A percentile compares a stretch with the other conserved stretches of the same genome.
These are phyloP conservation scores for Kodamaea nitidulidarum DNA, from an alignment of 805 yeast genomes.

Conservation along the genomic window DNA sequence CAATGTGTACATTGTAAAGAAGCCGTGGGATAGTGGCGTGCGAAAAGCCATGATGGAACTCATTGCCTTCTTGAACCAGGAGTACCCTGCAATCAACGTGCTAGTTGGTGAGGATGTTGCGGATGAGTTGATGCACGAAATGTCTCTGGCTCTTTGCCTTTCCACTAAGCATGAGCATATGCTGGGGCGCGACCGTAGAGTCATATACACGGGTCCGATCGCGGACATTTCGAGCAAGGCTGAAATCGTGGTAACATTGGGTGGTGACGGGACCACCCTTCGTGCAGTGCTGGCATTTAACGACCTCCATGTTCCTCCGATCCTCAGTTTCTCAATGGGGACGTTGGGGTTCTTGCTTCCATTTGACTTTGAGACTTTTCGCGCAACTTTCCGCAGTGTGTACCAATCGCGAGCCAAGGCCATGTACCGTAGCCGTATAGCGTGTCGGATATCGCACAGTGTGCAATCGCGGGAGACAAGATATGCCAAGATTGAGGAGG, in stretches of 20 bases:
- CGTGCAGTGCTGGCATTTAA: slow-evolving; percentile 79
- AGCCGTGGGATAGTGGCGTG: slow-evolving; percentile 71
- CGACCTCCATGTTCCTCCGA: slow-evolving; percentile 77
- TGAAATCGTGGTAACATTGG: slow-evolving; percentile 79
- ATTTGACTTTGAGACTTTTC: slow-evolving; percentile 65
- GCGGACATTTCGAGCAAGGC: slow-evolving; percentile 60
- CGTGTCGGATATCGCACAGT: slow-evolving; percentile 54
- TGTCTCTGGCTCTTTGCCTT: slow-evolving; percentile 7
- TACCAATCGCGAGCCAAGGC: slow-evolving; percentile 67
- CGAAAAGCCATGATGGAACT: slow-evolving; percentile 63
- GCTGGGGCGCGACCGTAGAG: neutral
- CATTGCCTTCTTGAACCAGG: slow-evolving; percentile 53
- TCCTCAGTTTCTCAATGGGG: slow-evolving; percentile 82
- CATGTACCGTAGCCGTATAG: slow-evolving; percentile 71
- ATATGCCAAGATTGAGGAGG: neutral
- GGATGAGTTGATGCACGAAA: slow-evolving; percentile 51
- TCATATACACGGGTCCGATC: slow-evolving; percentile 54
- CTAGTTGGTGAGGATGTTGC: slow-evolving; percentile 74
- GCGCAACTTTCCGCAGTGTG: slow-evolving; percentile 59
- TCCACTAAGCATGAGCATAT: slow-evolving; percentile 1
- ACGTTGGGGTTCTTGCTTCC: slow-evolving; percentile 88
- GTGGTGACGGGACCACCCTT: slow-evolving; percentile 95
- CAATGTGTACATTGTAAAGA: slow-evolving; percentile 77
- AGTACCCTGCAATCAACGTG: slow-evolving; percentile 70
- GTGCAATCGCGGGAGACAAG: slow-evolving; percentile 11